Conservation (phyloP, 2,329 filamentous ascomycete genomes). For the Orbilia ellipsospora region DNA sequence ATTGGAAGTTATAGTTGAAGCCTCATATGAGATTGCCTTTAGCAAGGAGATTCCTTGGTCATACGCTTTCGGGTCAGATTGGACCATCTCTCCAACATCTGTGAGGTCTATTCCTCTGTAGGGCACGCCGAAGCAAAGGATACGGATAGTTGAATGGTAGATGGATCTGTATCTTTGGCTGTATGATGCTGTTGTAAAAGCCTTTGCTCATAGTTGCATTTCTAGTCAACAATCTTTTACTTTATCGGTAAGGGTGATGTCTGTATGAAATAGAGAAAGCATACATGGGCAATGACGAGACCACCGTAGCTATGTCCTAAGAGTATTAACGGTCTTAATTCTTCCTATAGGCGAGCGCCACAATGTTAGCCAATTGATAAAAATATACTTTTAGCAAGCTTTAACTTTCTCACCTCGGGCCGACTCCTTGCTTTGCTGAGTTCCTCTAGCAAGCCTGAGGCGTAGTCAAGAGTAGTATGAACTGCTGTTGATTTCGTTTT, state of each 20-base stretch:
- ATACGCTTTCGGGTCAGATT: constrained; percentile 14
- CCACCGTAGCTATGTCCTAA: constrained; percentile 50
- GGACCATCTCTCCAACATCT: constrained; percentile 30
- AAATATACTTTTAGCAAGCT: too few species aligned
- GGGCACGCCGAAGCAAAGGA: constrained; percentile 43
- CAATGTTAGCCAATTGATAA: too few species aligned
- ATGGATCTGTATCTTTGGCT: constrained; percentile 12
- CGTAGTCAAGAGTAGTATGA: constrained; percentile 34
- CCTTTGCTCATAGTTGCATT: constrained; percentile 2
- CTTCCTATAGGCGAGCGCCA: constrained; percentile 1
- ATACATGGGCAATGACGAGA: constrained; percentile 34
- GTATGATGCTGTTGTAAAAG: constrained; percentile 26
- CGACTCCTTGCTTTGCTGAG: constrained; percentile 46
- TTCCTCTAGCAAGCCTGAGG: constrained; percentile 45
- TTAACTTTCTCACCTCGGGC: constrained; percentile 17
- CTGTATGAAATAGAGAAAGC: not conserved
- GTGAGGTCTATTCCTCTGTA: constrained; percentile 34
- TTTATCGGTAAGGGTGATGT: too few species aligned
- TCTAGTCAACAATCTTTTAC: not conserved
- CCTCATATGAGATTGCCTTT: constrained; percentile 22
- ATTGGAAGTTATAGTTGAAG: constrained; percentile 5
- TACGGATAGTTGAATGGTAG: constrained; percentile 27
- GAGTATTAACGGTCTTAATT: constrained; percentile 30
- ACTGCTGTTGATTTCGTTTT: too few species aligned
- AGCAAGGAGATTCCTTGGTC: constrained; percentile 23